Conservation (phyloP, 345 rosid genomes). For the Odontarrhena argentea region DNA sequence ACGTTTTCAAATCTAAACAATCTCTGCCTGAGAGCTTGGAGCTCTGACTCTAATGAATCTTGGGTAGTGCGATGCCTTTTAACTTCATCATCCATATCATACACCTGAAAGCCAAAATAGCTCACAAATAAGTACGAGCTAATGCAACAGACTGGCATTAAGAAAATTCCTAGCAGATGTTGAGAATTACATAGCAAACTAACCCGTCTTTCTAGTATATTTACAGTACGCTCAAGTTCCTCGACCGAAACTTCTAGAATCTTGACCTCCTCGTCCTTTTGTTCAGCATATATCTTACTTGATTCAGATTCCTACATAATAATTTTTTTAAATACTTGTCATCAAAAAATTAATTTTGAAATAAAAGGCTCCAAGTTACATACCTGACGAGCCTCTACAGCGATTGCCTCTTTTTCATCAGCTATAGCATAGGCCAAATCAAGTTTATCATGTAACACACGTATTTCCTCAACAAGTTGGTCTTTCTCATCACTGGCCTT, state of each 20-base stretch:
- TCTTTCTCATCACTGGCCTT: constrained; percentile 58
- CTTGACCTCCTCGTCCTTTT: constrained; percentile 91
- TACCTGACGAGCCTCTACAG: constrained; percentile 85
- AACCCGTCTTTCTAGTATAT: constrained; percentile 88
- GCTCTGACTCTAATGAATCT: constrained; percentile 76
- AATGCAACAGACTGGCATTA: not conserved
- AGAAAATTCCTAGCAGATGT: constrained; percentile 1
- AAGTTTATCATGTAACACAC: constrained; percentile 62
- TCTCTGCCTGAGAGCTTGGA: constrained; percentile 66
- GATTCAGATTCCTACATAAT: constrained; percentile 70
- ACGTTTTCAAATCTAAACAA: constrained; percentile 64
- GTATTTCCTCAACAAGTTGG: constrained; percentile 59
- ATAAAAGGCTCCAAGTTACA: constrained; percentile 7
- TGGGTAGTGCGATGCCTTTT: constrained; percentile 67
- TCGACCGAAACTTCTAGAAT: constrained; percentile 82
- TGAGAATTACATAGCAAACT: constrained; percentile 36
- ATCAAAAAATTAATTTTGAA: constrained; percentile 1
- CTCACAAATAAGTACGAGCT: constrained; percentile 11
- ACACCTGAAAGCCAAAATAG: constrained; percentile 54
- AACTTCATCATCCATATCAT: constrained; percentile 86
- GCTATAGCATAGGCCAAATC: constrained; percentile 67
- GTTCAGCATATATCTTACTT: constrained; percentile 71
- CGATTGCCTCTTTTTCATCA: constrained; percentile 88
- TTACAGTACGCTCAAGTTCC: constrained; percentile 83
- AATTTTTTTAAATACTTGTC: constrained; percentile 10